These are phyloP conservation scores for Tetratostichococcus sp. DNA, from an alignment of 139 green algal genomes.

Conservation along the genomic window DNA sequence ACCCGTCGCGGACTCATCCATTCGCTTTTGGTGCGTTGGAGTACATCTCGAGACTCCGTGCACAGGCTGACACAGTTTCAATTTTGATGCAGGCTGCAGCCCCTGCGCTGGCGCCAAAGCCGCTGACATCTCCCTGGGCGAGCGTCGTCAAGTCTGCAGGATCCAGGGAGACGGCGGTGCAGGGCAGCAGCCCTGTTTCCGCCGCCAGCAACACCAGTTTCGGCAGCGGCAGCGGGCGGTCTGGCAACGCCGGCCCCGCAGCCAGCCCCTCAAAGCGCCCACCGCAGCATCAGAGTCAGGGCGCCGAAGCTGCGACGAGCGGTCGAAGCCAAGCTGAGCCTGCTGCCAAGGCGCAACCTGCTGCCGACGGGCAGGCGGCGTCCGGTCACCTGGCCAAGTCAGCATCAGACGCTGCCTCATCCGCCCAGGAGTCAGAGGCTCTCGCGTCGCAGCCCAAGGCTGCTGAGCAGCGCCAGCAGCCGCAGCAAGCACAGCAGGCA, in stretches of 20 bases:
- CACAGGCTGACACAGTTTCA: not conserved
- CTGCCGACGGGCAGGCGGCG: too few species aligned
- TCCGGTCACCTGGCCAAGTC: not conserved
- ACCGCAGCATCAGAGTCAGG: not conserved
- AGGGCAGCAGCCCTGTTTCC: not conserved
- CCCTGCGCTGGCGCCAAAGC: not conserved
- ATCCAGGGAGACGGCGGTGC: not conserved
- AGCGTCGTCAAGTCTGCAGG: not conserved
- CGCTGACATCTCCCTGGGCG: not conserved
- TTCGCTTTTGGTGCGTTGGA: too few species aligned
- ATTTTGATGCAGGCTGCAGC: not conserved
- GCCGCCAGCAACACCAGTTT: not conserved
- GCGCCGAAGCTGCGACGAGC: too few species aligned
- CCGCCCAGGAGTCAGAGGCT: not conserved
- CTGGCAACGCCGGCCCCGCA: too few species aligned
- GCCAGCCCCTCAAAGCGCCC: not conserved
- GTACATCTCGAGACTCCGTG: too few species aligned
- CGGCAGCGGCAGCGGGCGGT: too few species aligned
- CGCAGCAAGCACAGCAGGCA: not conserved
- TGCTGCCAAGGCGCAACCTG: not conserved
- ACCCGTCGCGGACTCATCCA: too few species aligned
- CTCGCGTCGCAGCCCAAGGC: too few species aligned
- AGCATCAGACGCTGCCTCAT: not conserved
- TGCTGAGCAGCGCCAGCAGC: not conserved
- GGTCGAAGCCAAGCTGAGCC: not conserved